Percentiles rank a stretch among this genome's conserved stretches.
Conservation (phyloP, 1,284 basidiomycete species). For the Heterobasidion annosum region DNA sequence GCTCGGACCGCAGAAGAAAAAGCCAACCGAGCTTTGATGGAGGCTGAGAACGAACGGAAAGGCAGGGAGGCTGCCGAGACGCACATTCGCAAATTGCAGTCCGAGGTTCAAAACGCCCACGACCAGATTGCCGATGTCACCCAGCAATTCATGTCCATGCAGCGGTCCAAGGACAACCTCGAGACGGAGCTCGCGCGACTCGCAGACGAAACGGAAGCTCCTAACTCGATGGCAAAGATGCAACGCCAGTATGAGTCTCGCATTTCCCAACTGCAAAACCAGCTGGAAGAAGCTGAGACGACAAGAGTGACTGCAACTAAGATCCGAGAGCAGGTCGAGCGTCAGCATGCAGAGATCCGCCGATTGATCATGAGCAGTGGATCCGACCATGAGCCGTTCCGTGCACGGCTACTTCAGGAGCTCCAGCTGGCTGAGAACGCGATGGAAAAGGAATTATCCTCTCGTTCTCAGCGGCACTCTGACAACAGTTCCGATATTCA, state of each 20-base stretch:
- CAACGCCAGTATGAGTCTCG: constrained; percentile 60
- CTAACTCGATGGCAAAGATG: constrained; percentile 47
- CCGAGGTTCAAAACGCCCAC: constrained; percentile 45
- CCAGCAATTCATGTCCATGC: constrained; percentile 40
- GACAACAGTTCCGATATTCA: constrained; percentile 21
- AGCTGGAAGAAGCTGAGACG: constrained; percentile 48
- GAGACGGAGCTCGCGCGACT: constrained; percentile 64
- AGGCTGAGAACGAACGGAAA: constrained; percentile 57
- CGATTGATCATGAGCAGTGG: constrained; percentile 49
- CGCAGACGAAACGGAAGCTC: constrained; percentile 48
- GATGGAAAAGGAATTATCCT: constrained; percentile 47
- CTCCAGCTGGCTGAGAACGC: constrained; percentile 59
- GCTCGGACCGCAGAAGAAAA: constrained; percentile 51
- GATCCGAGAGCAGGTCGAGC: constrained; percentile 57
- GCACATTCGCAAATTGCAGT: constrained; percentile 47
- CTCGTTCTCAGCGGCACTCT: constrained; percentile 15
- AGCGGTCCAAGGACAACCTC: constrained; percentile 58
- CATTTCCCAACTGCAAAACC: constrained; percentile 56
- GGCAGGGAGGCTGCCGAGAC: constrained; percentile 58
- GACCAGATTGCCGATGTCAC: constrained; percentile 44
- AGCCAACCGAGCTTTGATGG: constrained; percentile 42
- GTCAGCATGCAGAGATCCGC: constrained; percentile 64
- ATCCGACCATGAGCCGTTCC: constrained; percentile 54
- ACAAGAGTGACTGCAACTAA: constrained; percentile 40
- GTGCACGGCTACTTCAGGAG: constrained; percentile 59